Base-by-base conservation (phyloP, 129 eudicot species). In the Flaveria robusta region DNA sequence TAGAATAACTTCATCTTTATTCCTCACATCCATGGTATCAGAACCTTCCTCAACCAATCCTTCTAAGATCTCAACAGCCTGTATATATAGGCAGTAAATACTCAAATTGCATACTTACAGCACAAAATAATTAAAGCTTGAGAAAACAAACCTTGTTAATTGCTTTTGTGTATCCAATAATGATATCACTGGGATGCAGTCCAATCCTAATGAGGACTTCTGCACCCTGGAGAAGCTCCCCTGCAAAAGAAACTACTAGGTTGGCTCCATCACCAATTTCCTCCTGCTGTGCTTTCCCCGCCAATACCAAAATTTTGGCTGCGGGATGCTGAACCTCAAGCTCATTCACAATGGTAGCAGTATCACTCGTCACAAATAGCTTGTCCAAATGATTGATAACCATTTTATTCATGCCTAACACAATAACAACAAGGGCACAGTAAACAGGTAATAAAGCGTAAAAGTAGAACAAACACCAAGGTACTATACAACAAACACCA, bases 151-250 rank as follows among this genome's bases (percentile, higher is more conserved):
- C 98, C 91, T 93, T 82, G 34, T 87, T 88, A 37, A 81, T 87
- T 56, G 89, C 91, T 76, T 90, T 93, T 14, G 86, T 85, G 85
- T 90, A 93, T 50, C 98, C 97, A 67, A 78, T 87, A 39, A 90
- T 88, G 79, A 93, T 90, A 85, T 93, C 97, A 84, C 96, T 93
- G 1, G 98, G 96, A 64, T 93, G 98, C 56, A 93, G 85, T 22
- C 97, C 97, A 97, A 90, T 93, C 79, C 97, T 90, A 46, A 90
- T 93, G 27, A 93, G 98, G 14, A 90, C 98, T 86, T 88, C 98
- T 3, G 96, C 98, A 83, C 86, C 85, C 54, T 86, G 91, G 9
- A 93, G 92, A 76, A 88, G 96, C 86, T 93, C 91, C 66, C 98
- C 97, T 37, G 97, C 96, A 83, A 93, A 90, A 6, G 97, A 90